These are phyloP conservation scores for Phytophthora pinifolia DNA, from an alignment of 352 stramenopile species.

Conservation along the genomic window DNA sequence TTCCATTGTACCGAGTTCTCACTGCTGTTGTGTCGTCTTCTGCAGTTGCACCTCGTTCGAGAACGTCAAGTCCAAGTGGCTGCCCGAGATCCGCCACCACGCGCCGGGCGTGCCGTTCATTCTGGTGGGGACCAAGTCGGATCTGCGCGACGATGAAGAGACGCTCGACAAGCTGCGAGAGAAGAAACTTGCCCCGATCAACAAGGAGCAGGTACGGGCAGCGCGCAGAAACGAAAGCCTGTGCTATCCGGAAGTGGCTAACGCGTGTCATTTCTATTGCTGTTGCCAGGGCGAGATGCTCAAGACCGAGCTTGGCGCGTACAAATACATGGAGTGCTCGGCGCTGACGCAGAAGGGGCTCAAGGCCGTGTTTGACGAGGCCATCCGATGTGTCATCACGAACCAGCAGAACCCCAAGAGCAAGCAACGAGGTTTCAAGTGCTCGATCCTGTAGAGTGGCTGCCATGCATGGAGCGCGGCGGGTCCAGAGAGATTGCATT, in stretches of 20 bases:
- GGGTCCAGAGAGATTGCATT: constrained; percentile 8
- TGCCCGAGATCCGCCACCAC: constrained; percentile 89
- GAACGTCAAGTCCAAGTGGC: constrained; percentile 95
- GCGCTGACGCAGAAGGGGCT: constrained; percentile 93
- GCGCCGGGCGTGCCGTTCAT: constrained; percentile 93
- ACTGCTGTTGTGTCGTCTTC: constrained; percentile 2
- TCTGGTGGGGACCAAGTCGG: constrained; percentile 95
- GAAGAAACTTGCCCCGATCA: constrained; percentile 81
- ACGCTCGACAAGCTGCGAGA: constrained; percentile 87
- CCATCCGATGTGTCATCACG: constrained; percentile 89
- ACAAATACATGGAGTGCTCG: constrained; percentile 94
- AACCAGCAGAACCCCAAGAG: constrained; percentile 77
- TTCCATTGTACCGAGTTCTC: not conserved
- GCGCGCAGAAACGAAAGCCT: not conserved
- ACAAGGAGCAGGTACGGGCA: constrained; percentile 58
- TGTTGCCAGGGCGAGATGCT: constrained; percentile 72
- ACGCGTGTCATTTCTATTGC: constrained; percentile 1
- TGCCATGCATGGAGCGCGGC: constrained; percentile 7
- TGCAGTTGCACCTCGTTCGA: constrained; percentile 91
- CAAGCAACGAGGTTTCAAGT: constrained; percentile 43
- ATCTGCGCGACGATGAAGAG: constrained; percentile 90
- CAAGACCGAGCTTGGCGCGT: constrained; percentile 89
- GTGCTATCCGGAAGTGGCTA: constrained; percentile 2
- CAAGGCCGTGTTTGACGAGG: constrained; percentile 94
- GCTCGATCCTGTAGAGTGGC: constrained; percentile 63